Base-by-base conservation (phyloP, 2,329 filamentous ascomycete species). In the Ascochyta lentis region DNA sequence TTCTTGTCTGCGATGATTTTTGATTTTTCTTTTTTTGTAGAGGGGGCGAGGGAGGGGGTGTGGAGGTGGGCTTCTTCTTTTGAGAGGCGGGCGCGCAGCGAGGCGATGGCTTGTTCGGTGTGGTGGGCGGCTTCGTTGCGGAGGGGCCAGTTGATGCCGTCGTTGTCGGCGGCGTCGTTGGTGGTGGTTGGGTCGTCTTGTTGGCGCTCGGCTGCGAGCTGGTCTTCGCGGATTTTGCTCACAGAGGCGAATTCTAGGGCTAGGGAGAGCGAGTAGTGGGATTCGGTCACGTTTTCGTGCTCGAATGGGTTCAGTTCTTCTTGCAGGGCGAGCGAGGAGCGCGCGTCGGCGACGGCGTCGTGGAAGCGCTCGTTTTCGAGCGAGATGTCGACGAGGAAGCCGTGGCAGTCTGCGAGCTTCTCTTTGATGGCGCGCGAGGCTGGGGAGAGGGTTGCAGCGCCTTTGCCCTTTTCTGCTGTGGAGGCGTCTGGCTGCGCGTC, bases 371-470 rank as follows among this genome's bases (percentile, higher is more conserved):
- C 95, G 65, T 95, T 96, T 79, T 99, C 95, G 26, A 99, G 82
- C n/a, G 90, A 96, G 59, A 99, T 97, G 77, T 99, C 95, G 9
- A 93, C 91, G 59, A 98, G 89, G 52, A 96, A 84, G 73, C 97
- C 93, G 74, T 97, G 92, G 8, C 92, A 96, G 72, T 99, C 95
- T 58, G 92, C 92, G 31, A 98, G 84, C 53, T 92, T 87, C 76
- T 96, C 91, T 76, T 92, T 93, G 71, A 72, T 67, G 27, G 60
- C 56, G 39, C 63, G 73, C 50, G 52, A 71, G 57, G 65, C 69
- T 54, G 46, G 75, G 59, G 37, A 76, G 56, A 60, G 73, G 56
- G 60, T 77, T 6, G 76, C 77, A 66, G 85, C 85, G 31, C 74
- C 78, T 45, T 77, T 77, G 40, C 75, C 79, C 52, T 77, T 77